phyloP scores from a whole-genome alignment of 2,329 filamentous ascomycete species.

The Penicillium hesseltinei region DNA sequence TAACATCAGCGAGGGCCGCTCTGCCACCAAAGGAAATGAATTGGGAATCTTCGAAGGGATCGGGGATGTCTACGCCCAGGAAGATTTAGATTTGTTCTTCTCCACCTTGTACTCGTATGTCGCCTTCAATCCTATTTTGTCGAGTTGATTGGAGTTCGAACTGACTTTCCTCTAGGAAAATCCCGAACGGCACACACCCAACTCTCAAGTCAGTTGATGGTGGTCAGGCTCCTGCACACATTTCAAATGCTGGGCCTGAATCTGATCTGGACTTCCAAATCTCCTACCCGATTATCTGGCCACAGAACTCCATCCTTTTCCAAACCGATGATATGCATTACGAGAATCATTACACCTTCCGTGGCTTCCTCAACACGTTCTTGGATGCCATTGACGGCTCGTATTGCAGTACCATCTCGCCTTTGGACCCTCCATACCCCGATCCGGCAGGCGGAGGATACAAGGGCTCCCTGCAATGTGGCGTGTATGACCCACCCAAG shows the following conservation, averaged over 20 bases:
- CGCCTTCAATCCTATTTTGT: background rate
- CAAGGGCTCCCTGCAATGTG: slow-evolving; percentile 45
- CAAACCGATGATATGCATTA: slow-evolving; percentile 47
- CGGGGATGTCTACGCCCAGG: slow-evolving; percentile 47
- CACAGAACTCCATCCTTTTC: slow-evolving; percentile 49
- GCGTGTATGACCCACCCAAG: slow-evolving; percentile 41
- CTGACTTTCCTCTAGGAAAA: slow-evolving; percentile 23
- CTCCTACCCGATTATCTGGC: slow-evolving; percentile 50
- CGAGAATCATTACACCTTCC: slow-evolving; percentile 38
- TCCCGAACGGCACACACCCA: slow-evolving; percentile 43
- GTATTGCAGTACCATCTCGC: slow-evolving; percentile 47
- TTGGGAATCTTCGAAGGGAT: slow-evolving; percentile 48
- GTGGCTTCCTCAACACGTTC: slow-evolving; percentile 49
- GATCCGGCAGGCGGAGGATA: slow-evolving; percentile 41
- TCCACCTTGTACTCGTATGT: slow-evolving; percentile 32
- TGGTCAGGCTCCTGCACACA: slow-evolving; percentile 33
- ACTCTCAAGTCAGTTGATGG: slow-evolving; percentile 42
- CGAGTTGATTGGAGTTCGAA: slow-evolving; percentile 6
- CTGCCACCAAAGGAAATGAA: slow-evolving; percentile 44
- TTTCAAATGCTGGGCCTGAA: slow-evolving; percentile 36
- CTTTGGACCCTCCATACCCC: slow-evolving; percentile 46
- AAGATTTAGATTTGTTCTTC: slow-evolving; percentile 47
- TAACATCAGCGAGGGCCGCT: slow-evolving; percentile 42
- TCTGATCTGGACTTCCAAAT: slow-evolving; percentile 49
- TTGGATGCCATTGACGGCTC: slow-evolving; percentile 50